A percentile compares a stretch with the other conserved stretches of the same genome.
phyloP scores from a whole-genome alignment of 805 yeast species.

The Candida sakaeoensis region DNA sequence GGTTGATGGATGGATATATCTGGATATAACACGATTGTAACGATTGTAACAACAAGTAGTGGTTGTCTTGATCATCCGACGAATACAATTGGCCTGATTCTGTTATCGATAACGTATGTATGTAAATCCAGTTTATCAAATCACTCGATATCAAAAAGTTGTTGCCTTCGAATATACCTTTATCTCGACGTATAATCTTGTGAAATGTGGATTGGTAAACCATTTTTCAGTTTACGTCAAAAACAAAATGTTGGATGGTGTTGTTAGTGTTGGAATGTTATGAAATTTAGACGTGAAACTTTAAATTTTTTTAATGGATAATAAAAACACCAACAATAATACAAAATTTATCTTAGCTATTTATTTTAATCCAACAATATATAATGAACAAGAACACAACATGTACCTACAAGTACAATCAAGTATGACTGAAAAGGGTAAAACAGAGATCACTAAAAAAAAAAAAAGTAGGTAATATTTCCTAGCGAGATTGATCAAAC shows the following conservation, averaged over 20 bases:
- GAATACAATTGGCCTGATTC: slow-evolving; percentile 33
- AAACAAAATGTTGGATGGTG: background rate
- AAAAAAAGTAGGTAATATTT: too few relatives aligned
- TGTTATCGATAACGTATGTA: slow-evolving; percentile 25
- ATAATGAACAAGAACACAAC: too few relatives aligned
- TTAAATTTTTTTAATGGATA: background rate
- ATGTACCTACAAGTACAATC: too few relatives aligned
- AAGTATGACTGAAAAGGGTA: too few relatives aligned
- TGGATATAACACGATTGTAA: slow-evolving; percentile 41
- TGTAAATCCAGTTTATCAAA: slow-evolving; percentile 32
- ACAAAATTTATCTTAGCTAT: too few relatives aligned
- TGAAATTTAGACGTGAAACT: background rate
- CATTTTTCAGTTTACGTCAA: background rate
- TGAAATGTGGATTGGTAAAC: slow-evolving; percentile 17
- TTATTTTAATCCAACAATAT: too few relatives aligned
- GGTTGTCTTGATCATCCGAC: slow-evolving; percentile 26
- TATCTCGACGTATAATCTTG: slow-evolving; percentile 27
- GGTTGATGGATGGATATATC: slow-evolving; percentile 24
- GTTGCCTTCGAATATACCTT: slow-evolving; percentile 31
- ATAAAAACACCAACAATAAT: background rate
- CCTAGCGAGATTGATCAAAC: too few relatives aligned
- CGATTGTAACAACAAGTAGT: slow-evolving; percentile 27
- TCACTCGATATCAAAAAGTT: slow-evolving; percentile 36
- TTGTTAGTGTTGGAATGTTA: slow-evolving; percentile 3
- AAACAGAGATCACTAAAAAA: too few relatives aligned